phyloP scores from a whole-genome alignment of 371 early-diverging fungal species.

The Mortierella polycephala region DNA sequence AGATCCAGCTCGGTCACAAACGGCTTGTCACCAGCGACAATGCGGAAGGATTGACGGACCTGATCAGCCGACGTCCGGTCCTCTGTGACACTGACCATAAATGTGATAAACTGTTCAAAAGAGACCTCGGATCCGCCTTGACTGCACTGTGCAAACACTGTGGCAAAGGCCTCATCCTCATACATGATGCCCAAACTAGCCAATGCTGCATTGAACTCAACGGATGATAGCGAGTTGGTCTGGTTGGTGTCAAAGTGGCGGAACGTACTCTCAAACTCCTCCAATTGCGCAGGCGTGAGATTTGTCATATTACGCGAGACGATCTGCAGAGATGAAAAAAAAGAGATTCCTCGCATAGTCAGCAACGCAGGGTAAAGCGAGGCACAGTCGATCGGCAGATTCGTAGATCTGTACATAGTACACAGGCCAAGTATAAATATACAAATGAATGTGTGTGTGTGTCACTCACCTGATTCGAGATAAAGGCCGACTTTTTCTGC shows the following conservation, averaged over 20 bases:
- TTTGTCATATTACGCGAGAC: constrained; percentile 91
- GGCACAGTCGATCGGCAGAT: background rate
- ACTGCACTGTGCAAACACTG: constrained; percentile 72
- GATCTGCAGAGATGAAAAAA: constrained; percentile 59
- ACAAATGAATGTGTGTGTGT: background rate
- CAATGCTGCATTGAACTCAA: constrained; percentile 88
- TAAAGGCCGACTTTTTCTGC: constrained; percentile 88
- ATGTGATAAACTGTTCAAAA: constrained; percentile 91
- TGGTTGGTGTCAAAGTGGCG: constrained; percentile 89
- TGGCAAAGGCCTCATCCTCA: constrained; percentile 78
- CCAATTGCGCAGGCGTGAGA: constrained; percentile 91
- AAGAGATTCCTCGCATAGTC: background rate
- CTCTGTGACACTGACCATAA: constrained; percentile 89
- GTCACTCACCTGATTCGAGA: constrained; percentile 86
- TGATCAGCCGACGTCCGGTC: constrained; percentile 93
- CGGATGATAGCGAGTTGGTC: constrained; percentile 75
- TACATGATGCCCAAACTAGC: constrained; percentile 86
- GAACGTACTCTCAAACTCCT: constrained; percentile 92
- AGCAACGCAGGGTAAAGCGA: background rate
- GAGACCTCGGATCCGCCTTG: constrained; percentile 70
- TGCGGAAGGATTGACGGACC: constrained; percentile 84
- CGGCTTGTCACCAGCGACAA: constrained; percentile 87
- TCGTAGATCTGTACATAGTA: too few species aligned
- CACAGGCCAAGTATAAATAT: too few species aligned
- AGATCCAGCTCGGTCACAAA: constrained; percentile 82